These are phyloP conservation scores for Globisporangium echinulatum DNA, from an alignment of 352 stramenopile genomes.

Conservation along the genomic window DNA sequence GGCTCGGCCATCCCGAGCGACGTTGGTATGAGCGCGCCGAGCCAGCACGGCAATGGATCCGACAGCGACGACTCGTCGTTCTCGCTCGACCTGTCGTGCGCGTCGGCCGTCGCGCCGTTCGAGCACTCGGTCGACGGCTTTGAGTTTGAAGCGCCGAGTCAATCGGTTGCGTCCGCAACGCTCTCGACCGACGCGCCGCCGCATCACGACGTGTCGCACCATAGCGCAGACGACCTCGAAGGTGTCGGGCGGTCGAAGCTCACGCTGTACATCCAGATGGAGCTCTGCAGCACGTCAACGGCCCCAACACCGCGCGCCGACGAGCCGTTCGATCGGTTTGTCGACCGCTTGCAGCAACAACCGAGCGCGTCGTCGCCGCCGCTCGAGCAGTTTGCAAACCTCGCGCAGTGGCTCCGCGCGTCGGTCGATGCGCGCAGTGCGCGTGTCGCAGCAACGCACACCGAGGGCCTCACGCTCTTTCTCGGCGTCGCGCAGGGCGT, in stretches of 20 bases:
- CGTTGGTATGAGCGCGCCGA: constrained; percentile 1
- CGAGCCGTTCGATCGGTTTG: constrained; percentile 38
- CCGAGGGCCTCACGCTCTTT: constrained; percentile 59
- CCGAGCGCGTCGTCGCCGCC: background rate
- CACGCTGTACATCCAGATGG: constrained; percentile 79
- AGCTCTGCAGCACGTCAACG: constrained; percentile 36
- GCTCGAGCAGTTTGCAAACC: constrained; percentile 43
- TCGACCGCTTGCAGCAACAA: constrained; percentile 29
- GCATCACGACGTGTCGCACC: no score
- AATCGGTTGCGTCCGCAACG: constrained; percentile 21
- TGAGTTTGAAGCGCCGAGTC: constrained; percentile 46
- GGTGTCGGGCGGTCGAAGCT: constrained; percentile 31
- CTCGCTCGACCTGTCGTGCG: constrained; percentile 40
- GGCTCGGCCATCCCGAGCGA: constrained; percentile 23
- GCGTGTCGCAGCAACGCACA: constrained; percentile 28
- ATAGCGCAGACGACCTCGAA: background rate
- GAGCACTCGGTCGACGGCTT: constrained; percentile 59
- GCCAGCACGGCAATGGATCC: background rate
- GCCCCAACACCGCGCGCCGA: constrained; percentile 15
- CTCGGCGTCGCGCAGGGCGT: constrained; percentile 59
- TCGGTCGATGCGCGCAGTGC: constrained; percentile 42
- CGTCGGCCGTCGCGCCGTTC: constrained; percentile 29
- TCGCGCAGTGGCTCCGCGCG: constrained; percentile 65
- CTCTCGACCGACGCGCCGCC: constrained; percentile 2
- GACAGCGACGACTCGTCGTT: constrained; percentile 25